phyloP scores from a whole-genome alignment of 768 basidiomycete species.

The Naganishia vishniacii region DNA sequence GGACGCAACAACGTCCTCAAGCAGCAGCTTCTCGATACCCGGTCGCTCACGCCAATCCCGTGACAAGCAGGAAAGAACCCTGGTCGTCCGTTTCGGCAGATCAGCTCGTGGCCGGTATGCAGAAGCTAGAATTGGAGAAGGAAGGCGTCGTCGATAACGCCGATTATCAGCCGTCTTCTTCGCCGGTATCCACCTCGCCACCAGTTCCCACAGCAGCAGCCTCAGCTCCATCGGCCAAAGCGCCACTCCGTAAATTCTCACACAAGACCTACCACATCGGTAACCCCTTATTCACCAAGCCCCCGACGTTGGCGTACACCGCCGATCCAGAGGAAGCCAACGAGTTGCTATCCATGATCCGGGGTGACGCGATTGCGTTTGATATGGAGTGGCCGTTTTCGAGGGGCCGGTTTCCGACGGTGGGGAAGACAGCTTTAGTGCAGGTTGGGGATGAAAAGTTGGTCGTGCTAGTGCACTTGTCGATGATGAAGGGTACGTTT shows the following conservation, averaged over 20 bases:
- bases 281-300: background rate
- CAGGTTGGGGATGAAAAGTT: constrained; percentile 37
- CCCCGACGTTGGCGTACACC: constrained; percentile 40
- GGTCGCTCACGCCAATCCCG: background rate
- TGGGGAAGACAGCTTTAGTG: constrained; percentile 36
- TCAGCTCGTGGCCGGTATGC: background rate
- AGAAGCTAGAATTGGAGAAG: background rate
- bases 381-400: constrained; percentile 46
- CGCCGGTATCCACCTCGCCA: no score
- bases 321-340: constrained; percentile 34
- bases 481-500: constrained; percentile 35
- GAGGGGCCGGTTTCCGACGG: constrained; percentile 7
- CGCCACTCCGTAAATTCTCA: constrained; percentile 22
- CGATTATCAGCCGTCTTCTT: no score
- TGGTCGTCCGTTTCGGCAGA: no score
- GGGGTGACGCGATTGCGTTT: constrained; percentile 38
- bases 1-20: background rate
- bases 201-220: no score
- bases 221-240: background rate
- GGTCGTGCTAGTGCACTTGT: constrained; percentile 38
- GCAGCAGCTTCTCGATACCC: background rate
- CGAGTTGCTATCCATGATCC: constrained; percentile 36
- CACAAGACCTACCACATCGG: constrained; percentile 27
- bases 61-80: background rate
- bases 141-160: no score